Base-by-base conservation (phyloP, 805 yeast species). In the Hemisphaericaspora nanyangensis region DNA sequence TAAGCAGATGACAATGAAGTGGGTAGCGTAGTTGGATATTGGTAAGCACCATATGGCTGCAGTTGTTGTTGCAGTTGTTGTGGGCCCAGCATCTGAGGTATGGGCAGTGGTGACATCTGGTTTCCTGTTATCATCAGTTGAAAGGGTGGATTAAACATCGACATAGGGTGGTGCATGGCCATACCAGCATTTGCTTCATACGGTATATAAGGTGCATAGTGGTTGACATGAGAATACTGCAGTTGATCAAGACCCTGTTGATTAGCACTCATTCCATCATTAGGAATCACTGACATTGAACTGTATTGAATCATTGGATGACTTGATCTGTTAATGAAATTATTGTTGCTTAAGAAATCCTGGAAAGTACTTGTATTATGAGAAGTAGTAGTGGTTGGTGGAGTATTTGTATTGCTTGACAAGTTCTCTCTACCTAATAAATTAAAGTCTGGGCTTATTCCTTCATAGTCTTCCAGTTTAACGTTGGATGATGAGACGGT, bases 131-230 rank as follows among this genome's bases (percentile, higher is more conserved):
- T 33, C 16, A 16, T 7, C 15, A 6, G 42, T 30, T 22, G 30
- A 11, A 7, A 17, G 12, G 26, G 32, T 17, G 37, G 35, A 11
- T 32, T 20, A 26, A 18, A 22, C 19, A 22, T 10, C 22, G 34
- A 24, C 40, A 33, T 29, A 7, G 27, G 44, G 25, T 43, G 45
- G 17, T 38, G 43, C 13, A 39, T 17, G 18, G 35, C 17, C 47
- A 47, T 27, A 20, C 46, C 31, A 16, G 35, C 36, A 30, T 29
- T 39, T 3, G 58, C 55, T 17, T 54, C 63, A 12, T 51, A 44
- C 4, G 63, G 55, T 10, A 59, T 35, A 37, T 51, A 55, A 32
- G 51, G 54, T 7, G 59, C 55, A 38, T 57, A 60, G 43, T 60
- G 66, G 46, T 47, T 57, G 17, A 49, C 41, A 42, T 55, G 60